Evolutionary conservation across 306 rosid genomes (phyloP), one percentile per base, ranked within the genome.

Genomic region (Vigna angularis): DNA sequence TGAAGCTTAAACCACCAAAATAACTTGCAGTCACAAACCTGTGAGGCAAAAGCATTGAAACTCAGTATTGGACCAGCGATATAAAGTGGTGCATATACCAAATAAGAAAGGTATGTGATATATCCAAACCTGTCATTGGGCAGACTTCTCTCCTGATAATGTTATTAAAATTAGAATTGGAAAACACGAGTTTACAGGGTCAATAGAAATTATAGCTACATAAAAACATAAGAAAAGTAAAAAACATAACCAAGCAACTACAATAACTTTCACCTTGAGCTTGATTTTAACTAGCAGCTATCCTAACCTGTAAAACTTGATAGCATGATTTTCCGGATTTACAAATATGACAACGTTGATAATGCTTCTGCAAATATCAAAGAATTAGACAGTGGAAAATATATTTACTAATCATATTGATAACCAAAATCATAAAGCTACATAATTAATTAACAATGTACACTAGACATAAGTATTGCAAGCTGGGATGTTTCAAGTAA

Each of bases 1-100:
- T 72, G 66, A 40, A 61, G 14, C 73, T 59, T 64, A 56, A 30
- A 66, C 47, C 65, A 22, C 48, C 73, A 66, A 72, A 66, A 48
- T 32, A 83, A 76, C 36, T 28, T 32, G 48, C 22, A 67, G 76
- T 71, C 78, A 79, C 86, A 80, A 24, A 95, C 98, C 98, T 95
- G 98, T 53, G 97, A 88, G 66, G 98, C 97, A 86, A 88, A 95
- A 16, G 98, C 98, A 64, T 95, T 95, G 91, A 91, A 95, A 91
- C 91, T 95, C 80, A 92, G 71, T 58, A 95, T 86, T 72, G 98
- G 98, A 72, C 98, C 98, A 32, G 98, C 89, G 81, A 95, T 89
- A 78, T 95, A 93, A 56, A 95, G 91, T 62, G 98, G 98, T 24
- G 98, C 98, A 82, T 88, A 95, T 42, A 91, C 77, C 96, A 92